A percentile compares a stretch with the other conserved stretches of the same genome.
Conservation (phyloP, 2,329 filamentous ascomycete species). For the Cucurbitaria berberidis region DNA sequence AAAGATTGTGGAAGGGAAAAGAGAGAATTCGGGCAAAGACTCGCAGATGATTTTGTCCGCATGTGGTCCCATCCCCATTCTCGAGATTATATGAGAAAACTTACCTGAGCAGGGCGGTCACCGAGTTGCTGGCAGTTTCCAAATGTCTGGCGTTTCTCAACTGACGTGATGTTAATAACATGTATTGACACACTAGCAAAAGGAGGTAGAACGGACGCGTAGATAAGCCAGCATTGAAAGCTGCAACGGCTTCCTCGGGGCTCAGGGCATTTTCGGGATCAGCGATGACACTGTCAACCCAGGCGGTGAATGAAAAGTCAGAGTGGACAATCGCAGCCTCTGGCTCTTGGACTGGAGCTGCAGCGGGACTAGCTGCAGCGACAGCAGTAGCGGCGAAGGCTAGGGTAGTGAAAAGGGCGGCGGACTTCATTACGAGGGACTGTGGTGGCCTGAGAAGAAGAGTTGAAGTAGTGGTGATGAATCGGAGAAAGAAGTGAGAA, state of each 20-base stretch:
- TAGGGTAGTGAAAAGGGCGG: conserved; percentile 3
- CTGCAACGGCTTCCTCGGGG: conserved; percentile 4
- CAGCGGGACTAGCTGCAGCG: neutral
- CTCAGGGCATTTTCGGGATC: conserved; percentile 1
- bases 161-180: neutral
- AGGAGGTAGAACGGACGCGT: neutral
- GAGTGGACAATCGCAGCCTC: conserved; percentile 4
- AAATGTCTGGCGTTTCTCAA: conserved; percentile 1
- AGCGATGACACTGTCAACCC: conserved; percentile 7
- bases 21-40: no score
- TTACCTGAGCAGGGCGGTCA: neutral
- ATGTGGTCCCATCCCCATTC: no score
- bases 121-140: neutral
- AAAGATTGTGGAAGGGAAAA: neutral
- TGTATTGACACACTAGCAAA: neutral
- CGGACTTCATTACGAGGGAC: neutral
- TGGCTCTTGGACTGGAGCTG: neutral
- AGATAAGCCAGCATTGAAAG: neutral
- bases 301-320: conserved; percentile 6
- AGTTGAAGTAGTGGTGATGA: no score
- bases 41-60: no score
- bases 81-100: neutral
- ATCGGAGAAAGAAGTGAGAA: no score
- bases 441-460: no score
- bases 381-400: conserved; percentile 4